Percentiles rank a stretch among this genome's conserved stretches.
These are phyloP conservation scores for Lipomyces mesembrius DNA, from an alignment of 805 yeast species.

Conservation along the genomic window DNA sequence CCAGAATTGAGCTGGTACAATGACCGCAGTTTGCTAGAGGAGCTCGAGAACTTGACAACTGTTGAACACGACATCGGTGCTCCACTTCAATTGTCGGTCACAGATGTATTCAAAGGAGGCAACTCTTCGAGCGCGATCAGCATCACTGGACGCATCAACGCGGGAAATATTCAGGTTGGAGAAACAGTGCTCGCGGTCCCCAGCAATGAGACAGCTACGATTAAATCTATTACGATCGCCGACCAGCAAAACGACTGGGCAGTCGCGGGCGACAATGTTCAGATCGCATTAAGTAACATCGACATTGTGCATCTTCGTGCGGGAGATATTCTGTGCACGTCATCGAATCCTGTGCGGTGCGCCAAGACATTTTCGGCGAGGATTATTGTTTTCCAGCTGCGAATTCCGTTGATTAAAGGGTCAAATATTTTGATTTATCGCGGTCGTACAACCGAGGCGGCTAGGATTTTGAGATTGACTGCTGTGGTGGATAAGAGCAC, in stretches of 20 bases:
- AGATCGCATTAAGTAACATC: constrained; percentile 49
- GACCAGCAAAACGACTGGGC: constrained; percentile 49
- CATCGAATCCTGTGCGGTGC: constrained; percentile 54
- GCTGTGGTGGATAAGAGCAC: constrained; percentile 44
- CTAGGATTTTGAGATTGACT: constrained; percentile 59
- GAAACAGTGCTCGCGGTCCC: constrained; percentile 67
- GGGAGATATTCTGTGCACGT: constrained; percentile 67
- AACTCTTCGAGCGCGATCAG: constrained; percentile 54
- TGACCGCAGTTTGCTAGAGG: constrained; percentile 51
- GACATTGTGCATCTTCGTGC: constrained; percentile 56
- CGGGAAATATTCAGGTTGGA: constrained; percentile 73
- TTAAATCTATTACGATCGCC: constrained; percentile 38
- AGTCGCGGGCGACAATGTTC: constrained; percentile 60
- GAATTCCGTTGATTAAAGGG: constrained; percentile 78
- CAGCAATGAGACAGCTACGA: constrained; percentile 44
- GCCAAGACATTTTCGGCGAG: constrained; percentile 59
- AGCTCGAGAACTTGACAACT: constrained; percentile 38
- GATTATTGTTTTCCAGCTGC: constrained; percentile 65
- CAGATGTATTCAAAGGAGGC: constrained; percentile 61
- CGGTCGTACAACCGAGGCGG: constrained; percentile 74
- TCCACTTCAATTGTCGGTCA: constrained; percentile 62
- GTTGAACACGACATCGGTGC: constrained; percentile 44
- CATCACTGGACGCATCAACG: constrained; percentile 66
- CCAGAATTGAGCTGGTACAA: constrained; percentile 51
- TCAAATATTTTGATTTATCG: constrained; percentile 77